phyloP scores from a whole-genome alignment of 371 early-diverging fungal genomes.

The Mucor velutinosus region DNA sequence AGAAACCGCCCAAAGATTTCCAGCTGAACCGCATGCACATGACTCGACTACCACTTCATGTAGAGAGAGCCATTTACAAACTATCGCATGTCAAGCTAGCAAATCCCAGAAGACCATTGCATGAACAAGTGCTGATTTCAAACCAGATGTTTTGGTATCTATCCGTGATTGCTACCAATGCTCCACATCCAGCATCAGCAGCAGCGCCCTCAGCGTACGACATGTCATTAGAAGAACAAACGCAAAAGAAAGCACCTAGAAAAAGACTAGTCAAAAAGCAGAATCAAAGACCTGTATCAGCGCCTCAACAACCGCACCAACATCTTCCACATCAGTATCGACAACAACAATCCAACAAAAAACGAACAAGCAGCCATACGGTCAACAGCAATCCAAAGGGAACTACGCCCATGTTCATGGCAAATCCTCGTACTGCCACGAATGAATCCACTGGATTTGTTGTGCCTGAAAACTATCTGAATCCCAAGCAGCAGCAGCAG shows the following conservation, averaged over 20 bases:
- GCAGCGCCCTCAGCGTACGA: conserved; percentile 7
- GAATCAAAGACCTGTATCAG: neutral
- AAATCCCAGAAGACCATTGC: conserved; percentile 84
- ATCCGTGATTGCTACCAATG: conserved; percentile 55
- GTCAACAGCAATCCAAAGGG: conserved; percentile 11
- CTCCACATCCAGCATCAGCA: neutral
- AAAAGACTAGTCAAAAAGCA: conserved; percentile 21
- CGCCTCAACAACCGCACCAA: neutral
- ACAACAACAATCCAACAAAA: neutral
- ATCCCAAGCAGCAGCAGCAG: conserved; percentile 7
- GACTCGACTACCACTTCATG: conserved; percentile 75
- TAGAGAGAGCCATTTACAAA: conserved; percentile 90
- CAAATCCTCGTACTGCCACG: neutral
- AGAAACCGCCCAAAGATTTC: conserved; percentile 50
- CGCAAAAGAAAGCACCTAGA: conserved; percentile 7
- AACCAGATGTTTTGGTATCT: conserved; percentile 97
- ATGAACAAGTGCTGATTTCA: conserved; percentile 91
- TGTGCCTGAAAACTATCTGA: conserved; percentile 46
- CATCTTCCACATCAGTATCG: conserved; percentile 1
- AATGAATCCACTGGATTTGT: conserved; percentile 43
- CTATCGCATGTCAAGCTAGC: conserved; percentile 91
- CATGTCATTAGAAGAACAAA: neutral
- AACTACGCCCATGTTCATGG: conserved; percentile 8
- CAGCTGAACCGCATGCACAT: conserved; percentile 62
- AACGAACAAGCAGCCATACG: neutral